A percentile compares a stretch with the other conserved stretches of the same genome.
These are phyloP conservation scores for Acacia acuminata DNA, from an alignment of 306 rosid species.

Conservation along the genomic window DNA sequence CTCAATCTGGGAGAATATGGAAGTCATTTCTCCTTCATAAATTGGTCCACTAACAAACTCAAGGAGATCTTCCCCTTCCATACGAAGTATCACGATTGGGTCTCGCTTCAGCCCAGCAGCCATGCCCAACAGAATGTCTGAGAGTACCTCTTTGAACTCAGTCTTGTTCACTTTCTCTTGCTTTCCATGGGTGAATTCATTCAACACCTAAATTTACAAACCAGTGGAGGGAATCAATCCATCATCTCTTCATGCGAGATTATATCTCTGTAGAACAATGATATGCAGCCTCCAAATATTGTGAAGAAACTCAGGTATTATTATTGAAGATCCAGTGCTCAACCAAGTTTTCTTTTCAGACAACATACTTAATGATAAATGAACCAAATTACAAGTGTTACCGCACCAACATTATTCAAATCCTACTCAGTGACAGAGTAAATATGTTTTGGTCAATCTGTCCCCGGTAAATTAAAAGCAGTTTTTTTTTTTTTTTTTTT, in stretches of 20 bases:
- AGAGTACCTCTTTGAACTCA: slow-evolving; percentile 93
- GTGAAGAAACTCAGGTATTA: neutral
- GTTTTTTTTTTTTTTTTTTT: neutral
- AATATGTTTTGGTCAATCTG: neutral
- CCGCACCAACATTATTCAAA: neutral
- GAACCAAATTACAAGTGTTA: neutral
- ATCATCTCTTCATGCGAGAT: slow-evolving; percentile 22
- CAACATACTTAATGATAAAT: neutral
- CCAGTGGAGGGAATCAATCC: slow-evolving; percentile 13
- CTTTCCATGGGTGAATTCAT: slow-evolving; percentile 91
- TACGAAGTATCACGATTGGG: slow-evolving; percentile 89
- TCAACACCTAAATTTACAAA: slow-evolving; percentile 58
- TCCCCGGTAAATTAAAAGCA: neutral
- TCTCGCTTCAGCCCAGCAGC: slow-evolving; percentile 96
- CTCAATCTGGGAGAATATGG: slow-evolving; percentile 54
- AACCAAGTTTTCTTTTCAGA: neutral
- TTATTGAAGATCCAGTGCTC: neutral
- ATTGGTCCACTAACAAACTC: slow-evolving; percentile 69
- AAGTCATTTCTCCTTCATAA: slow-evolving; percentile 69
- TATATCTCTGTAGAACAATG: neutral
- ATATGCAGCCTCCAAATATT: neutral
- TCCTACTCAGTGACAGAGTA: neutral
- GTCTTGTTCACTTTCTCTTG: slow-evolving; percentile 80
- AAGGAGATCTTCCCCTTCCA: slow-evolving; percentile 91
- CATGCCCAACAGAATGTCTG: slow-evolving; percentile 91